These are phyloP conservation scores for Lantana camara DNA, from an alignment of 257 asterid genomes.

Conservation along the genomic window DNA sequence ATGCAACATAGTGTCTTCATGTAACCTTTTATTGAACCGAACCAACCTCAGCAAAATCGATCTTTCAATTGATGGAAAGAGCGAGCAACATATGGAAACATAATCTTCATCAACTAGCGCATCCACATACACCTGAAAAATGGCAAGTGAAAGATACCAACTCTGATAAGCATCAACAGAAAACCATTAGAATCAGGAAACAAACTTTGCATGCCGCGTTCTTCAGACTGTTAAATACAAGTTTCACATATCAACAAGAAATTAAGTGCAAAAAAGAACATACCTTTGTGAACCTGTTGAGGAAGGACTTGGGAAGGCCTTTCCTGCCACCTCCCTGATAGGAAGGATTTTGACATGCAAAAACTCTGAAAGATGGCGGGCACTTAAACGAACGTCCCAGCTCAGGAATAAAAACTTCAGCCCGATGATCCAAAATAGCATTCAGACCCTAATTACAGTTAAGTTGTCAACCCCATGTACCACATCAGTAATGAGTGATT, in stretches of 20 bases:
- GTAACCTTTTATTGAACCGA: slow-evolving; percentile 68
- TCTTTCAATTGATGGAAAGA: slow-evolving; percentile 64
- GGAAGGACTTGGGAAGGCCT: slow-evolving; percentile 96
- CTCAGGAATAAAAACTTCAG: slow-evolving; percentile 98
- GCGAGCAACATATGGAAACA: slow-evolving; percentile 71
- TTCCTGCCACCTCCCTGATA: slow-evolving; percentile 98
- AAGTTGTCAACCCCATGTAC: slow-evolving; percentile 26
- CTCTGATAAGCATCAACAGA: background rate
- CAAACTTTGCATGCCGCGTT: slow-evolving; percentile 15
- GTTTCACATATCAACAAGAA: slow-evolving; percentile 13
- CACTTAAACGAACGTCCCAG: slow-evolving; percentile 82
- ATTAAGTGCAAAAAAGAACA: slow-evolving; percentile 8
- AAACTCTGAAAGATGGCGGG: slow-evolving; percentile 84
- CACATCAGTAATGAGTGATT: slow-evolving; percentile 6
- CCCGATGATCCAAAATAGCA: slow-evolving; percentile 95
- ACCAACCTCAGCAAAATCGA: slow-evolving; percentile 61
- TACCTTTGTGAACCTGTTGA: slow-evolving; percentile 97
- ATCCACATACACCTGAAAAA: slow-evolving; percentile 84
- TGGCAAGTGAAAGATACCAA: slow-evolving; percentile 1
- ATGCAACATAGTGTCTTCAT: slow-evolving; percentile 72
- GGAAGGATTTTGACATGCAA: slow-evolving; percentile 97
- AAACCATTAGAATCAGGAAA: slow-evolving; percentile 9
- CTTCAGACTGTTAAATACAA: background rate
- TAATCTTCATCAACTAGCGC: slow-evolving; percentile 89
- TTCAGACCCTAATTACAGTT: slow-evolving; percentile 69